These are phyloP conservation scores for Ceratocystis smalleyi DNA, from an alignment of 2,329 filamentous ascomycete species.

Conservation along the genomic window DNA sequence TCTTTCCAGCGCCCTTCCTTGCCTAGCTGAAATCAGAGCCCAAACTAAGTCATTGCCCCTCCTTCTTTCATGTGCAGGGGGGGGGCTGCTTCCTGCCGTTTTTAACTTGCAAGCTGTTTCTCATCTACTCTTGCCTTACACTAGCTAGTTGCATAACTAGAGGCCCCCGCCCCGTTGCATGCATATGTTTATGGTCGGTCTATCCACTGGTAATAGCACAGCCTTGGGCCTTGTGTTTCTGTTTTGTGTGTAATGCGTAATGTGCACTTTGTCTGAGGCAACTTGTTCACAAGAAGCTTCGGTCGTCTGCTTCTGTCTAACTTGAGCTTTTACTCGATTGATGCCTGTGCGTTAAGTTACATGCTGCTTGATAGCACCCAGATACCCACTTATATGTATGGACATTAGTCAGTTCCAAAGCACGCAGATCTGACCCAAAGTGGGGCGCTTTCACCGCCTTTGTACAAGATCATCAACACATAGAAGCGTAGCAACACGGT, in stretches of 20 bases:
- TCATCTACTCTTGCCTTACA: not conserved
- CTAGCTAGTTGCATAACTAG: not conserved
- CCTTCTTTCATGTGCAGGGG: not conserved
- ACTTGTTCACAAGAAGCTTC: not conserved
- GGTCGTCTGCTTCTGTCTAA: not conserved
- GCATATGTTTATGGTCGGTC: not conserved
- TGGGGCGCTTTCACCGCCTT: constrained; percentile 4
- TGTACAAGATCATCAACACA: not conserved
- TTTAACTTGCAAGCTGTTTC: not conserved
- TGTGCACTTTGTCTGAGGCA: not conserved
- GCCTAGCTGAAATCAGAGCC: not conserved
- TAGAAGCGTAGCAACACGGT: not conserved
- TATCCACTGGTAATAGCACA: no score
- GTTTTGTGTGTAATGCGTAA: not conserved
- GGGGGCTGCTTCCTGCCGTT: not conserved
- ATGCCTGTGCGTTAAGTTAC: not conserved
- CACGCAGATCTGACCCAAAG: not conserved
- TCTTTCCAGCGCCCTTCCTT: not conserved
- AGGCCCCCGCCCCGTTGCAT: not conserved
- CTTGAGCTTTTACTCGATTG: not conserved
- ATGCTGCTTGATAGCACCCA: not conserved
- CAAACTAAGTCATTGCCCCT: not conserved
- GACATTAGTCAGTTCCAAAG: not conserved
- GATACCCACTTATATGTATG: not conserved
- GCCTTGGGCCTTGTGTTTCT: not conserved